Evolutionary conservation across 371 early-diverging fungal genomes (phyloP).

Genomic region (Entomophthora muscae): DNA sequence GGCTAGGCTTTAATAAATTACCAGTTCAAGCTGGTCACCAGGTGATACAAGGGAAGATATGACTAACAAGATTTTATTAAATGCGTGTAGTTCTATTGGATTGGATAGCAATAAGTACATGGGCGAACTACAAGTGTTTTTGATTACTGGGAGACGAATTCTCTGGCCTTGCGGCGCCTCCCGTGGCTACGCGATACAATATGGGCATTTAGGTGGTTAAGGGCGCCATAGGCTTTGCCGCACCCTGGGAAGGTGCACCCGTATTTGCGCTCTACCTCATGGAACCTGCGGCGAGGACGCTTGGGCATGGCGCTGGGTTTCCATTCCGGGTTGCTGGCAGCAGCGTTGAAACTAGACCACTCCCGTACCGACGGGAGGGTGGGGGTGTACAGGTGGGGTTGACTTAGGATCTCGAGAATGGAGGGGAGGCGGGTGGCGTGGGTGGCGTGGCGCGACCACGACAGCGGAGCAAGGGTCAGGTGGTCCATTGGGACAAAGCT

Average conservation of each 20-base stretch:
- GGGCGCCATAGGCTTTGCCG: constrained; percentile 45
- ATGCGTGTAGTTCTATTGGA: no score
- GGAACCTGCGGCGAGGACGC: constrained; percentile 41
- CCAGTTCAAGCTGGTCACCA: no score
- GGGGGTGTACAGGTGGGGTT: not conserved
- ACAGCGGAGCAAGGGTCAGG: not conserved
- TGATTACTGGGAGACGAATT: not conserved
- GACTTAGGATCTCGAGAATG: not conserved
- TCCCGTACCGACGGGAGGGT: no score
- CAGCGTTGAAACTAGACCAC: not conserved
- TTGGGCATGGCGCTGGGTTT: constrained; percentile 14
- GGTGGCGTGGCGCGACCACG: not conserved
- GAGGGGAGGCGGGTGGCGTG: not conserved
- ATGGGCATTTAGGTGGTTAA: constrained; percentile 61
- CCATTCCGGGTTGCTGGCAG: not conserved
- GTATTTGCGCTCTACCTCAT: constrained; percentile 50
- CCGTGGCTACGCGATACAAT: constrained; percentile 51
- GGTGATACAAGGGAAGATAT: no score
- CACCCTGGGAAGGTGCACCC: constrained; percentile 41
- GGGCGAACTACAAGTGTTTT: no score
- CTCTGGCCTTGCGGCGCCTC: not conserved
- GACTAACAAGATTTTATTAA: no score
- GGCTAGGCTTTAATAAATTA: no score
- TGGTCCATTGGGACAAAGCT: not conserved
- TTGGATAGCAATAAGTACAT: no score